phyloP scores from a whole-genome alignment of 768 basidiomycete genomes.

The Pulveroboletus sp. region DNA sequence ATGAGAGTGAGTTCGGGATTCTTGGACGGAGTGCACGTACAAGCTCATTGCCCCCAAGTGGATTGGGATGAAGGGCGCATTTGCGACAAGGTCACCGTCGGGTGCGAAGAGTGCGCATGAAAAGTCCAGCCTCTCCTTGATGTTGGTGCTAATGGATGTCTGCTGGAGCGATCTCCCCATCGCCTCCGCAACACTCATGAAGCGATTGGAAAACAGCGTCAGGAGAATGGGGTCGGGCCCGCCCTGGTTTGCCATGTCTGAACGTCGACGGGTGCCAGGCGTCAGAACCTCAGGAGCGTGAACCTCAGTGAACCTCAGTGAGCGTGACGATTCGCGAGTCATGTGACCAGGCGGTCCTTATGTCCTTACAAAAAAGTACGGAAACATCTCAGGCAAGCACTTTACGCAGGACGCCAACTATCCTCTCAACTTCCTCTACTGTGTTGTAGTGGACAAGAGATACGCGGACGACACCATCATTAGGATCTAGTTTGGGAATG shows the following conservation, averaged over 20 bases:
- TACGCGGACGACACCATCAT: constrained; percentile 68
- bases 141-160: constrained; percentile 88
- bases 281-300: too few relatives aligned
- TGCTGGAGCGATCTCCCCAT: constrained; percentile 91
- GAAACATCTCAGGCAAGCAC: constrained; percentile 31
- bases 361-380: not conserved
- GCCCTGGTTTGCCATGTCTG: constrained; percentile 16
- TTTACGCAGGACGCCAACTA: constrained; percentile 53
- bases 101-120: constrained; percentile 93
- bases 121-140: constrained; percentile 94
- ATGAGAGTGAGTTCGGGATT: not conserved
- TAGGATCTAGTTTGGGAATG: constrained; percentile 50
- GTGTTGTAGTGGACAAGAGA: constrained; percentile 82
- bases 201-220: constrained; percentile 91
- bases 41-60: constrained; percentile 89
- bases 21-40: constrained; percentile 41
- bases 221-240: constrained; percentile 82
- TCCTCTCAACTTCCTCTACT: constrained; percentile 57
- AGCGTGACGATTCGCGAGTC: not conserved
- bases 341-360: not conserved
- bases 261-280: not conserved
- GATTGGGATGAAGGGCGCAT: constrained; percentile 88
- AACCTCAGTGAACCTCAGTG: too few relatives aligned
- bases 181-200: constrained; percentile 96
- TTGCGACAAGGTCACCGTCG: constrained; percentile 92